Conservation (phyloP, 148 eudicot species). For the Chenopodium suecicum region DNA sequence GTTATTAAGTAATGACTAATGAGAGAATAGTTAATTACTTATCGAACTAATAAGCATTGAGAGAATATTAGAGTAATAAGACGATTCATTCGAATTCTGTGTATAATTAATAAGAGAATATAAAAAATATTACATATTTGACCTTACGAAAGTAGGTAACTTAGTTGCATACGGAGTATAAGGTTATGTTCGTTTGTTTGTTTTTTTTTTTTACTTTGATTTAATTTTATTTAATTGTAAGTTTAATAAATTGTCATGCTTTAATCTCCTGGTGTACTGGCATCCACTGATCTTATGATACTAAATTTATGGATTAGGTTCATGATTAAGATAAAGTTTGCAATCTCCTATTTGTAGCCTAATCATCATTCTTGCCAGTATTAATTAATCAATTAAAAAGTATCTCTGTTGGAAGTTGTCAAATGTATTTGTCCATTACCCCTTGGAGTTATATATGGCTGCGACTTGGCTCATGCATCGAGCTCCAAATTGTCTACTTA, state of each 20-base stretch:
- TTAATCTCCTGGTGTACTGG: neutral
- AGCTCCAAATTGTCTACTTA: slow-evolving; percentile 21
- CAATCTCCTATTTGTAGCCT: neutral
- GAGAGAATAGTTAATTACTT: no score
- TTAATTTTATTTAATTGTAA: no score
- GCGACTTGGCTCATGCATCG: slow-evolving; percentile 25
- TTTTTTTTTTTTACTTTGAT: no score
- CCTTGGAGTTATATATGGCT: neutral
- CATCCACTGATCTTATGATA: slow-evolving; percentile 11
- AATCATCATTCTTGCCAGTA: neutral
- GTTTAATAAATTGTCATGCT: neutral
- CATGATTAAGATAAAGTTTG: slow-evolving; percentile 26
- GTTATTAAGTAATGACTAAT: no score
- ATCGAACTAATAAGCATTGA: no score
- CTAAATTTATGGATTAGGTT: slow-evolving; percentile 38
- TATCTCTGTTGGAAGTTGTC: neutral
- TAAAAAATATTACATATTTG: no score
- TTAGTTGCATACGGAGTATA: no score
- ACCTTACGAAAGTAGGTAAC: no score
- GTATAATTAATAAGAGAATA: no score
- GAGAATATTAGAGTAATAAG: no score
- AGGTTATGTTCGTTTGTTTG: no score
- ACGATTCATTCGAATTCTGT: no score
- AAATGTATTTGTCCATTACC: slow-evolving; percentile 11
- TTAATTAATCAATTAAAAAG: neutral